Conservation (phyloP, 306 rosid genomes). For the Pterocarpus macrocarpus region DNA sequence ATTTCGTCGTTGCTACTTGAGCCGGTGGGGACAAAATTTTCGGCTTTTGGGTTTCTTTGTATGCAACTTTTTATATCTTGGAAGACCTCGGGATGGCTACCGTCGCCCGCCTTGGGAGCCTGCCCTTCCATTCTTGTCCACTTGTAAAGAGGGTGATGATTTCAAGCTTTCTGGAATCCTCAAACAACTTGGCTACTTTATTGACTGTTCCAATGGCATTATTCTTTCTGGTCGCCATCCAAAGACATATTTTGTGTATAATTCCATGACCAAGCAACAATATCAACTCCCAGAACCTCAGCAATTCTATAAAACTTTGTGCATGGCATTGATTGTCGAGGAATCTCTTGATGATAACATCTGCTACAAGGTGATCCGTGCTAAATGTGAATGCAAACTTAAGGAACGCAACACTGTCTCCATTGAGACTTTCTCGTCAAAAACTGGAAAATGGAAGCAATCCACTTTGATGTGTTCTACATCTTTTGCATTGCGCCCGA, state of each 20-base stretch:
- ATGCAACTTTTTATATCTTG: slow-evolving; percentile 70
- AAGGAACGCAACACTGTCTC: slow-evolving; percentile 69
- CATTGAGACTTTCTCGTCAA: slow-evolving; percentile 81
- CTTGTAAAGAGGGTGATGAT: slow-evolving; percentile 85
- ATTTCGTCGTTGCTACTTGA: slow-evolving; percentile 59
- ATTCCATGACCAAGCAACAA: slow-evolving; percentile 59
- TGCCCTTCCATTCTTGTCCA: slow-evolving; percentile 71
- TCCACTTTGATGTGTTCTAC: slow-evolving; percentile 70
- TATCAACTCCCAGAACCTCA: slow-evolving; percentile 71
- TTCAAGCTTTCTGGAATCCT: slow-evolving; percentile 61
- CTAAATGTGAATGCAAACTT: slow-evolving; percentile 72
- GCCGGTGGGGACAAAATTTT: slow-evolving; percentile 59
- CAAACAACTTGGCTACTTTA: slow-evolving; percentile 72
- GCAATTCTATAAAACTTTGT: slow-evolving; percentile 67
- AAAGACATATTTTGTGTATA: slow-evolving; percentile 67
- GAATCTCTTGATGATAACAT: slow-evolving; percentile 50
- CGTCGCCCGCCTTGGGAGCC: slow-evolving; percentile 75
- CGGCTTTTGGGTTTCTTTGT: slow-evolving; percentile 78
- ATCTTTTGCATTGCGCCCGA: slow-evolving; percentile 66
- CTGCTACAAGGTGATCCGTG: slow-evolving; percentile 71
- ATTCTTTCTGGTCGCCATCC: slow-evolving; percentile 83
- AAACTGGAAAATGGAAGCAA: slow-evolving; percentile 76
- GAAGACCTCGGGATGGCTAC: slow-evolving; percentile 64
- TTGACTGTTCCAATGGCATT: slow-evolving; percentile 71
- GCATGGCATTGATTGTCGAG: slow-evolving; percentile 71